Conservation (phyloP, 1,284 basidiomycete genomes). For the Cryptococcus maquisensis region DNA sequence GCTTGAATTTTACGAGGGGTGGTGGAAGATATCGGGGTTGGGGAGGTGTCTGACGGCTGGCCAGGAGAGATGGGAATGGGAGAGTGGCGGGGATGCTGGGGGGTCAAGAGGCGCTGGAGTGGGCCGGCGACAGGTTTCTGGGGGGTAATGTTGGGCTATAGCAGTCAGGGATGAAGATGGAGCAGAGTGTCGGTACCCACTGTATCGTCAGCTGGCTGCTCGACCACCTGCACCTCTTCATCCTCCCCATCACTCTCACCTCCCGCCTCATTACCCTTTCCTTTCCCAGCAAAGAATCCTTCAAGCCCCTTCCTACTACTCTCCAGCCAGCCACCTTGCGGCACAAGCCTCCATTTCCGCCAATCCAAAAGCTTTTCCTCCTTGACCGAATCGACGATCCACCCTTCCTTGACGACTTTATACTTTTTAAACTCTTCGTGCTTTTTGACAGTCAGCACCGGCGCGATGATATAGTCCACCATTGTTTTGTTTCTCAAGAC, state of each 20-base stretch:
- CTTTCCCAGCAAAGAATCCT: slow-evolving; percentile 25
- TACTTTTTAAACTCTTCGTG: slow-evolving; percentile 79
- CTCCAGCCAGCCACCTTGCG: slow-evolving; percentile 33
- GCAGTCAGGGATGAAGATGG: background rate
- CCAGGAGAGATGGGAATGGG: slow-evolving; percentile 26
- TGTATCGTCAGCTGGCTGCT: background rate
- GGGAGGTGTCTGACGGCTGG: slow-evolving; percentile 7
- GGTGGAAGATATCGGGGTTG: slow-evolving; percentile 51
- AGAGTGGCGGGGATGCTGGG: slow-evolving; percentile 2
- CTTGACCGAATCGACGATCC: slow-evolving; percentile 73
- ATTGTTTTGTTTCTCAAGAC: slow-evolving; percentile 34
- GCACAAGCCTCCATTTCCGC: slow-evolving; percentile 39
- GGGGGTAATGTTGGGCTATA: background rate
- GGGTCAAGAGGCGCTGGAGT: slow-evolving; percentile 1
- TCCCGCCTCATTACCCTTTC: background rate
- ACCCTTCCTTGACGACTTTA: slow-evolving; percentile 82
- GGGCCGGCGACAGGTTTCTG: background rate
- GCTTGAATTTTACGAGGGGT: slow-evolving; percentile 12
- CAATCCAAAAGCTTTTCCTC: slow-evolving; percentile 57
- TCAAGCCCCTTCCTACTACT: slow-evolving; percentile 32
- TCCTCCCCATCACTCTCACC: too few species aligned
- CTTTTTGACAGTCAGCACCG: slow-evolving; percentile 83
- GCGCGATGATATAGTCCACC: slow-evolving; percentile 71
- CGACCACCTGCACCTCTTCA: background rate
- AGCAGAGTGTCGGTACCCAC: background rate